These are phyloP conservation scores for Histomonas meleagridis DNA, from an alignment of 208 protist genomes.

Conservation along the genomic window DNA sequence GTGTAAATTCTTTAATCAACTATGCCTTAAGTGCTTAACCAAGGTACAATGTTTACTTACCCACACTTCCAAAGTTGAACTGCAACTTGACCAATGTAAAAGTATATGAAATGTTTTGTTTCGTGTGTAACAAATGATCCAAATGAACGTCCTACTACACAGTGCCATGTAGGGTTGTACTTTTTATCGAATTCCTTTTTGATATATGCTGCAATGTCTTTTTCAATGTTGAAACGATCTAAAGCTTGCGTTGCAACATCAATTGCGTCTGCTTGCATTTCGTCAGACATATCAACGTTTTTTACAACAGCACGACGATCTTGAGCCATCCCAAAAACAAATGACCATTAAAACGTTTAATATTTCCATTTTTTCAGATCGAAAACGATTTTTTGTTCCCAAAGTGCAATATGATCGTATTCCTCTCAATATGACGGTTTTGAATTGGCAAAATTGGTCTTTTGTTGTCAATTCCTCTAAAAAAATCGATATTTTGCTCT, in stretches of 20 bases:
- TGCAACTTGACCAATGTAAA: slow-evolving; percentile 95
- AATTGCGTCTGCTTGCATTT: slow-evolving; percentile 85
- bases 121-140: slow-evolving; percentile 99
- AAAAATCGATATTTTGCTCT: too few relatives aligned
- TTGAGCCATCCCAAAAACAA: too few relatives aligned
- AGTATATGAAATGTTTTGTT: slow-evolving; percentile 97
- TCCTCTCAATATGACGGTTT: too few relatives aligned
- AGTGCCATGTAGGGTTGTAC: slow-evolving; percentile 98
- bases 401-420: too few relatives aligned
- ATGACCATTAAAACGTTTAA: too few relatives aligned
- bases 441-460: too few relatives aligned
- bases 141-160: slow-evolving; percentile 99
- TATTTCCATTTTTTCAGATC: too few relatives aligned
- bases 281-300: slow-evolving; percentile 67
- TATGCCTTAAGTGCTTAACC: too few relatives aligned
- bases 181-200: slow-evolving; percentile 98
- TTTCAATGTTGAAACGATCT: slow-evolving; percentile 97
- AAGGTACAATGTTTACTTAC: too few relatives aligned
- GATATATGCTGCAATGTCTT: slow-evolving; percentile 98
- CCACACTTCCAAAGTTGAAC: slow-evolving; percentile 93
- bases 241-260: slow-evolving; percentile 81
- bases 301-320: slow-evolving; percentile 56
- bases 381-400: too few relatives aligned
- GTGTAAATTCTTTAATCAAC: too few relatives aligned
- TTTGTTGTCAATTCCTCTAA: too few relatives aligned